Base-by-base conservation (phyloP, 371 early-diverging fungal genomes). In the Mortierella sp. region DNA sequence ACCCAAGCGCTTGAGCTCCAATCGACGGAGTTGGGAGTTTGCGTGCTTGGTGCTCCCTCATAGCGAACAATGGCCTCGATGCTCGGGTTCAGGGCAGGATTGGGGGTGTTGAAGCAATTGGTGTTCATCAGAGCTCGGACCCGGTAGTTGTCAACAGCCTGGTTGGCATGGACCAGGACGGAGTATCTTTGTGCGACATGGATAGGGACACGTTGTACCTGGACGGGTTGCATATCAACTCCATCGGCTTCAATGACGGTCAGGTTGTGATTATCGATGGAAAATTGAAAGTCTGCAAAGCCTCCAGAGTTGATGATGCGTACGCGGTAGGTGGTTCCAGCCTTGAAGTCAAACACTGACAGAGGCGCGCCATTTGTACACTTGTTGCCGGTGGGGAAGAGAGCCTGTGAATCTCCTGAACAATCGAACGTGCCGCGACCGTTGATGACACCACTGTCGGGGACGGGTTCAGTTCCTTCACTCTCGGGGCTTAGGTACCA, bases 191-290 rank as follows among this genome's bases (percentile, higher is more conserved):
- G 89, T 8, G 84, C 89, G 3, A 86, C 81, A 75, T 84, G 74
- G n/a, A 90, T 81, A 0, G 83, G 84, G 10, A 90, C 14, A 4
- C 81, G 76, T 47, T 85, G 78, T 4, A 88, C 88, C 7, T 60
- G 73, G 5, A 81, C 65, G 0, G 89, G 89, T 13, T 85, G 72
- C 65, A 89, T 75, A 42, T 77, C 80, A 21, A 81, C 74, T 38
- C 90, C 90, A 14, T 91, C 91, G 16, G 84, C 88, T 74, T 91
- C 91, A 65, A 91, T 88, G 34, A 91, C 84, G 0, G 75, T 83
- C 70, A 91, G 24, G 3, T 48, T 77, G 48, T 91, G 91, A 52
- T 75, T 70, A 50, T 89, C 89, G 34, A 91, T 89, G 42, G 88
- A 84, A 68, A 88, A 86, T 13, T 79, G 73, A 24, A 88, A 88